Evolutionary conservation across 169 alveolate species (phyloP), one percentile per base, ranked within the genome.

Genomic region (Eimeria acervulina): DNA sequence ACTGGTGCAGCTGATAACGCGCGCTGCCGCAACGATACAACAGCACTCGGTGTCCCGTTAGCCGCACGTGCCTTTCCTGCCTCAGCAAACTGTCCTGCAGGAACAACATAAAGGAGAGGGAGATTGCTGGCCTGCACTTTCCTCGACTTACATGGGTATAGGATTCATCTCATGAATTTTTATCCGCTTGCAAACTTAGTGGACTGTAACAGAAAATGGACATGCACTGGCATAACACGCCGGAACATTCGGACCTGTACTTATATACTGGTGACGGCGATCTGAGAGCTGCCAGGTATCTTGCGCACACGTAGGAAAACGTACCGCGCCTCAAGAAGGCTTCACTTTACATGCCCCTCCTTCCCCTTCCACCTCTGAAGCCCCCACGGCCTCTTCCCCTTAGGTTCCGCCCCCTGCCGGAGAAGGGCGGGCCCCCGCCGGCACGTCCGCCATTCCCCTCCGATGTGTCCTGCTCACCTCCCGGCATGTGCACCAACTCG

Each of bases 371-470:
- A n/a, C 90, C 90, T 80, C 90, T 7, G 59, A 80, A 80, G 68
- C 90, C 90, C 12, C 70, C 90, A 28, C 90, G 63, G 38, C 90
- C 90, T 80, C 90, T 80, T 44, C 90, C 90, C 47, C 70, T 28
- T 28, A 80, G 10, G 44, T 28, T 28, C 90, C 90, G 28, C n/a
- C 90, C 90, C 47, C 90, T 80, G 47, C 90, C 91, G 19, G 68
- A 12, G 74, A 81, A 51, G 26, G 52, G 52, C 26, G 68, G 91
- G 31, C 91, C 70, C 36, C 72, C 72, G 31, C 68, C 72, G 36
- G n/a, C 2, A 55, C 91, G 74, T 47, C 44, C 91, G 47, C 72
- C 70, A 44, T 40, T 40, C 33, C 91, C 91, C 33, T 81, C 91
- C 8, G 42, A 2, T 42, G 91, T 38, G 44, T 81, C 91, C 12